Percentiles rank a stretch among this genome's conserved stretches.
Conservation (phyloP, 2,329 filamentous ascomycete genomes). For the Arachnopeziza araneosa region DNA sequence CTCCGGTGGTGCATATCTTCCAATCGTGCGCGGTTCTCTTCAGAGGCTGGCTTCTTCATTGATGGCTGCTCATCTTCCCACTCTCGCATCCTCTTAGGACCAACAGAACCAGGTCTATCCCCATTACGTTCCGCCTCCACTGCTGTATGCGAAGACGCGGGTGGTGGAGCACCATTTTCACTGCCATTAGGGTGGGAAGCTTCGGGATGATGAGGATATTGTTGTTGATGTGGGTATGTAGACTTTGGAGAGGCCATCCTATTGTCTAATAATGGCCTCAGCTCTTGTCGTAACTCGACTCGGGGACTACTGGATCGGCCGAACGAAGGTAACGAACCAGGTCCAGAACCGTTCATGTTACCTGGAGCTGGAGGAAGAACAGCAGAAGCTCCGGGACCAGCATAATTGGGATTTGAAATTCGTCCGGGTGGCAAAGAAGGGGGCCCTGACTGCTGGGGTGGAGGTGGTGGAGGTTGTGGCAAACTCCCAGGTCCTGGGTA, state of each 20-base stretch:
- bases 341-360: conserved; percentile 27
- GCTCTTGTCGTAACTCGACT: conserved; percentile 56
- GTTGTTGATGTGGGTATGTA: conserved; percentile 74
- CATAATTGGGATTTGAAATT: conserved; percentile 55
- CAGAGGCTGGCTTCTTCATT: conserved; percentile 80
- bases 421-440: conserved; percentile 44
- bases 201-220: conserved; percentile 71
- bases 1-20: conserved; percentile 80
- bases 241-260: conserved; percentile 89
- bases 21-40: conserved; percentile 79
- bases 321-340: conserved; percentile 58
- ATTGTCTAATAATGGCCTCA: conserved; percentile 75
- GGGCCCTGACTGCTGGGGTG: conserved; percentile 35
- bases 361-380: conserved; percentile 39
- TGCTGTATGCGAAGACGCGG: conserved; percentile 58
- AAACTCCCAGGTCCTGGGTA: conserved; percentile 25
- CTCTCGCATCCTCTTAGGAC: conserved; percentile 79
- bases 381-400: conserved; percentile 41
- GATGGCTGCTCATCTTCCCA: conserved; percentile 74
- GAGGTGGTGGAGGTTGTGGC: conserved; percentile 45
- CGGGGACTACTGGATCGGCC: conserved; percentile 65
- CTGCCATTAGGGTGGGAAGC: conserved; percentile 27
- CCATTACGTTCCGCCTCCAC: conserved; percentile 63
- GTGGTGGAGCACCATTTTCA: conserved; percentile 59
- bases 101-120: conserved; percentile 71